These are phyloP conservation scores for Basidioascus undulatus DNA, from an alignment of 768 basidiomycete genomes.

Conservation along the genomic window DNA sequence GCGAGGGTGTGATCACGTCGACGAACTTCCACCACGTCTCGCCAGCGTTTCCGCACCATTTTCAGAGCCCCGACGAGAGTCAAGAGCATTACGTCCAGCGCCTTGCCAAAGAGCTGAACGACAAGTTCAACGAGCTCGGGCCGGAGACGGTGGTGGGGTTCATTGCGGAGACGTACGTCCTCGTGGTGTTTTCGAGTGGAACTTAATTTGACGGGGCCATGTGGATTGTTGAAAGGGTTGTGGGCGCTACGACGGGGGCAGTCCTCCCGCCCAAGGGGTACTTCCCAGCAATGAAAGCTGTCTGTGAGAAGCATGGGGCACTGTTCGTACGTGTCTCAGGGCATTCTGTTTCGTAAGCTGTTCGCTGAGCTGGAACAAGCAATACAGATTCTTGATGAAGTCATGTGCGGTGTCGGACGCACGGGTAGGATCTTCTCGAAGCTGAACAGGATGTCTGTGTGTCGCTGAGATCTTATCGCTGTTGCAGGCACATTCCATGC, in stretches of 20 bases:
- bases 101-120: conserved; percentile 54
- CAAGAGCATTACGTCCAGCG: conserved; percentile 59
- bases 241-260: conserved; percentile 60
- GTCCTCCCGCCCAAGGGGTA: conserved; percentile 60
- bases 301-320: conserved; percentile 25
- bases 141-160: conserved; percentile 39
- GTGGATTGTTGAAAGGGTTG: conserved; percentile 61
- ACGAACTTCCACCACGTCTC: conserved; percentile 52
- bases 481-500: conserved; percentile 59
- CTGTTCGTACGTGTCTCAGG: too few relatives aligned
- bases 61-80: conserved; percentile 39
- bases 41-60: conserved; percentile 65
- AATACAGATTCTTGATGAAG: conserved; percentile 77
- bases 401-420: conserved; percentile 74
- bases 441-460: not conserved
- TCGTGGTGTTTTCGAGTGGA: not conserved
- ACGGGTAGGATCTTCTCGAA: not conserved
- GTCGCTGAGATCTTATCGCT: not conserved
- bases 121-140: conserved; percentile 60
- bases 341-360: too few relatives aligned
- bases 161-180: conserved; percentile 8
- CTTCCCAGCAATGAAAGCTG: conserved; percentile 28
- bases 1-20: conserved; percentile 16
- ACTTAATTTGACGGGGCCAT: not conserved
- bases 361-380: too few relatives aligned